Conservation (phyloP, 768 basidiomycete genomes). For the Auricularia sp. region DNA sequence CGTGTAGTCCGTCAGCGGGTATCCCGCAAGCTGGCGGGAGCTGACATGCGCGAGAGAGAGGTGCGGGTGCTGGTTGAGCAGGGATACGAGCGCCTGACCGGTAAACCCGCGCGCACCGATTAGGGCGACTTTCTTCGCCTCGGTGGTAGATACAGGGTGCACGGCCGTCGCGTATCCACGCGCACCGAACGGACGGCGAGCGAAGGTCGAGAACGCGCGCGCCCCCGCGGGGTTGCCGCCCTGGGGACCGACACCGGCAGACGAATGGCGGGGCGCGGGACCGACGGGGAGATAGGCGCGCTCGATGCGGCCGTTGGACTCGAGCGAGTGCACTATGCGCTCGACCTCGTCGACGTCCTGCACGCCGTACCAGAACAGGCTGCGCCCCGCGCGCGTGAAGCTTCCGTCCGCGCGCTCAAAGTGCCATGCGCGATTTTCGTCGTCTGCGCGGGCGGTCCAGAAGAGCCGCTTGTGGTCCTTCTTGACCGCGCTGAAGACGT, state of each 20-base stretch:
- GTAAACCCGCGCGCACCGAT: constrained; percentile 96
- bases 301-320: constrained; percentile 73
- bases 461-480: constrained; percentile 90
- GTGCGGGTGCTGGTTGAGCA: constrained; percentile 83
- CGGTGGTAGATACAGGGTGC: constrained; percentile 6
- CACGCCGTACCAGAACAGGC: constrained; percentile 96
- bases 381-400: constrained; percentile 89
- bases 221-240: constrained; percentile 24
- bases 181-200: constrained; percentile 32
- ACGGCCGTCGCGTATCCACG: constrained; percentile 76
- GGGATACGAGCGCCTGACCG: constrained; percentile 78
- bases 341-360: constrained; percentile 89
- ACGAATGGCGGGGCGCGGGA: constrained; percentile 46
- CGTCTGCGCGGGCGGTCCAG: constrained; percentile 95
- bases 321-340: constrained; percentile 62
- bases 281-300: constrained; percentile 85
- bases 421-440: constrained; percentile 97
- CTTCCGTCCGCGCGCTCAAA: constrained; percentile 97
- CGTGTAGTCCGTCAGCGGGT: constrained; percentile 67
- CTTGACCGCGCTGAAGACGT: constrained; percentile 92
- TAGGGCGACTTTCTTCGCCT: constrained; percentile 77
- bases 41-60: constrained; percentile 91
- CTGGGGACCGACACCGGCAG: constrained; percentile 11
- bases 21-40: constrained; percentile 85
- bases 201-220: constrained; percentile 50